A percentile compares a stretch with the other conserved stretches of the same genome.
Evolutionary conservation across 2,329 filamentous ascomycete genomes (phyloP).

Genomic region (Hypoxylon sp.): DNA sequence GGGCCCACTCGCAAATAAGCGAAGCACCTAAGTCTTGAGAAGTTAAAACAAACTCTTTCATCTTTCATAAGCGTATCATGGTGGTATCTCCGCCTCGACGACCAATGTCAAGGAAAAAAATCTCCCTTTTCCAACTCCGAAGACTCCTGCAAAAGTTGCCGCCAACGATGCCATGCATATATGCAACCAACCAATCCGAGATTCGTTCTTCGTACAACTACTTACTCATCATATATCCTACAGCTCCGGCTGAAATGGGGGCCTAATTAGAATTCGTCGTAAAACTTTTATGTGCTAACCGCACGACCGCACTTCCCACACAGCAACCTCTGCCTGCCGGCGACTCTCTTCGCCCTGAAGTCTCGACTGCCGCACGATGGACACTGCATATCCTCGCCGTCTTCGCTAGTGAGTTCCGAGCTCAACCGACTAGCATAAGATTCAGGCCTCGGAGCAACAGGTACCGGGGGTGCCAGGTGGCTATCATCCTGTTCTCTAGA

Average conservation of each 20-base stretch:
- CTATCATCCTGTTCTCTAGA: conserved; percentile 14
- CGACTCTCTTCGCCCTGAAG: conserved; percentile 73
- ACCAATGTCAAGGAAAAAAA: conserved; percentile 11
- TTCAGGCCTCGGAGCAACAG: conserved; percentile 46
- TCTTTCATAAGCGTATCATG: conserved; percentile 17
- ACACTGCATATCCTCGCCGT: conserved; percentile 67
- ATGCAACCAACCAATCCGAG: conserved; percentile 15
- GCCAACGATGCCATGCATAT: conserved; percentile 14
- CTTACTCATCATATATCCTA: conserved; percentile 3
- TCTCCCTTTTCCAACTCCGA: conserved; percentile 3
- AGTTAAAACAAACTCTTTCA: neutral
- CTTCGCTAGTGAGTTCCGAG: conserved; percentile 67
- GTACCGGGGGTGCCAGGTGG: conserved; percentile 37
- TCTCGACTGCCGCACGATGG: conserved; percentile 71
- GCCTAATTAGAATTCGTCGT: neutral
- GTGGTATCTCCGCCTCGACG: conserved; percentile 29
- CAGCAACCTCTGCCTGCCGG: conserved; percentile 69
- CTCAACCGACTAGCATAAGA: conserved; percentile 71
- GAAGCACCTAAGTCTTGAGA: neutral
- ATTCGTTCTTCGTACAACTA: conserved; percentile 6
- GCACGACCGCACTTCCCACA: conserved; percentile 69
- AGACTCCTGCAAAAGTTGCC: neutral
- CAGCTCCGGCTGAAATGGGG: neutral
- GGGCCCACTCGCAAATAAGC: neutral
- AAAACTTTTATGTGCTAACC: conserved; percentile 31